Base-by-base conservation (phyloP, 768 basidiomycete species). In the Mycena pura region DNA sequence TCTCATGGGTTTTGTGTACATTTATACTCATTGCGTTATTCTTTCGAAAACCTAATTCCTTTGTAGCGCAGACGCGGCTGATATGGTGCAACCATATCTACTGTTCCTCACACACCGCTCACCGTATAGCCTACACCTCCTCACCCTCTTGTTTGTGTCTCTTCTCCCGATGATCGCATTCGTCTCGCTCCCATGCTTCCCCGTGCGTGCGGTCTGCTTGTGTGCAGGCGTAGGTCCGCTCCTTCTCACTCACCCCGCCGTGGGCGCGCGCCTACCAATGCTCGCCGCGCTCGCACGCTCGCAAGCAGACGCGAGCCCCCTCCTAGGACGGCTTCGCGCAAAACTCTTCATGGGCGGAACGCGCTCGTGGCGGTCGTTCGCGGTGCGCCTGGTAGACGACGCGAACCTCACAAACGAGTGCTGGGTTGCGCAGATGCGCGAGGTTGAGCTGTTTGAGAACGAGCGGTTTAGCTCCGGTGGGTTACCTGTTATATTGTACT, bases 1-100 rank as follows among this genome's bases (percentile, higher is more conserved):
- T 65, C 83, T 96, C 28, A 95, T 96, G 93, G 93, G 93, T 6
- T 76, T 83, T 7, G 76, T 88, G 91, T 94, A 74, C 64, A 91
- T 76, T 45, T 28, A 41, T 53, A n/a, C 22, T 47, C 32, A 9
- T 67, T 21, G n/a, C 31, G 11, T 28, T 25, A 13, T 17, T 9
- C 40, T 25, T 6, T n/a, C 25, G 24, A n/a, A 24, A 5, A 44
- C 34, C 57, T 22, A 31, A 57, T n/a, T 17, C 21, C 61, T 64
- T 21, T 22, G 10, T 58, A 92, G 91, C 3, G 83, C 90, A 8
- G 92, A 93, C 65, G 67, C 74, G 0, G 78, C 90, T 48, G 86
- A 89, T 55, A 61, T 80, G 1, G 64, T 84, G 14, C 74, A 84
- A 22, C 86, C 89, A 0, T 72, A 84, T 62, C 68, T 79, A 27